Conservation (phyloP, 805 yeast genomes). For the Candida glaebosa region DNA sequence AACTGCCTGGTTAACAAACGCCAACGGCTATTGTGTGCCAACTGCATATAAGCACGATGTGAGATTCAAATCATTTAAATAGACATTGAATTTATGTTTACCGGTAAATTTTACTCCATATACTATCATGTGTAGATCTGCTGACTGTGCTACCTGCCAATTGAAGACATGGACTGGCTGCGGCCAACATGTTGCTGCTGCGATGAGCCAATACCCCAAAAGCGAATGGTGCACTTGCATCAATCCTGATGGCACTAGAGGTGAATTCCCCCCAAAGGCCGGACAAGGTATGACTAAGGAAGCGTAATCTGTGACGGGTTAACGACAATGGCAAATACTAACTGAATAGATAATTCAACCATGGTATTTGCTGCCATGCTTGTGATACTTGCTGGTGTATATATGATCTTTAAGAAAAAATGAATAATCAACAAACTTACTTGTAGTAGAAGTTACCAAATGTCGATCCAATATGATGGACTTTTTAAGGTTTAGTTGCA, state of each 20-base stretch:
- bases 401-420: background rate
- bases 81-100: too few species aligned
- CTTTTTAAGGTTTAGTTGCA: too few species aligned
- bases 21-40: background rate
- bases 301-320: background rate
- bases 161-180: conserved; percentile 43
- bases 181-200: conserved; percentile 40
- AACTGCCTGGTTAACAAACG: background rate
- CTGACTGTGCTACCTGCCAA: conserved; percentile 29
- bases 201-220: conserved; percentile 34
- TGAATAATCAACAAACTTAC: background rate
- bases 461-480: too few species aligned
- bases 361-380: background rate
- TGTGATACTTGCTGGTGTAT: background rate
- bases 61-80: background rate
- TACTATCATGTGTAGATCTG: conserved; percentile 40
- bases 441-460: too few species aligned
- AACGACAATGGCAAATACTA: background rate
- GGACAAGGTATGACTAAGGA: conserved; percentile 17
- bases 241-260: conserved; percentile 16
- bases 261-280: conserved; percentile 26
- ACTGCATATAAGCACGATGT: background rate
- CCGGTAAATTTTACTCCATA: too few species aligned
- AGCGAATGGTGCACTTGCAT: conserved; percentile 34
- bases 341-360: background rate